Evolutionary conservation across 2,329 filamentous ascomycete species (phyloP).

Genomic region (Talaromyces sp.): DNA sequence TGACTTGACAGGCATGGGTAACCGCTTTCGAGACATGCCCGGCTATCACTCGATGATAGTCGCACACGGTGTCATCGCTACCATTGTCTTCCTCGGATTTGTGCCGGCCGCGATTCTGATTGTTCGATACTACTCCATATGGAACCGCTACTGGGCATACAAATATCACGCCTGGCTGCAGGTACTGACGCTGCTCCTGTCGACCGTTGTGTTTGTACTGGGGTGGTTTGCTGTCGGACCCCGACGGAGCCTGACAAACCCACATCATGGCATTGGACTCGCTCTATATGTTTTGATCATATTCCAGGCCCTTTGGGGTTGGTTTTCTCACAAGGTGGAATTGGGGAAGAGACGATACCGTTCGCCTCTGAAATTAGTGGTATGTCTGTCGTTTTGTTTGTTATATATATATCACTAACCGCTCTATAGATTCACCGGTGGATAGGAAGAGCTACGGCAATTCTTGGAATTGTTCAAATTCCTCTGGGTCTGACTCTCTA

Average conservation of each 20-base stretch:
- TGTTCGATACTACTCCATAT: constrained; percentile 56
- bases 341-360: constrained; percentile 49
- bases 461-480: constrained; percentile 82
- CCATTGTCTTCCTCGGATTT: constrained; percentile 57
- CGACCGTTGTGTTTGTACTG: constrained; percentile 58
- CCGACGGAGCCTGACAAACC: constrained; percentile 56
- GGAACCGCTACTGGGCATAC: constrained; percentile 50
- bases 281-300: constrained; percentile 59
- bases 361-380: constrained; percentile 55
- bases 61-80: constrained; percentile 57
- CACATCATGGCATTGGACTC: constrained; percentile 62
- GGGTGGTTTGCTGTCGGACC: constrained; percentile 62
- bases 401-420: neutral
- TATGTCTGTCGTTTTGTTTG: constrained; percentile 27
- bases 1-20: constrained; percentile 55
- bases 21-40: constrained; percentile 56
- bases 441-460: constrained; percentile 69
- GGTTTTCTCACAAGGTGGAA: constrained; percentile 50
- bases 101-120: constrained; percentile 57
- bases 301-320: constrained; percentile 55
- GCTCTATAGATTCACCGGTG: constrained; percentile 71
- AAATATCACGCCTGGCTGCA: constrained; percentile 61
- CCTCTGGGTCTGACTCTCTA: constrained; percentile 87
- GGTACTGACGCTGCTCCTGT: constrained; percentile 54
- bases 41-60: constrained; percentile 55